phyloP scores from a whole-genome alignment of 139 green algal genomes.

The Chlorokybus atmophyticus region DNA sequence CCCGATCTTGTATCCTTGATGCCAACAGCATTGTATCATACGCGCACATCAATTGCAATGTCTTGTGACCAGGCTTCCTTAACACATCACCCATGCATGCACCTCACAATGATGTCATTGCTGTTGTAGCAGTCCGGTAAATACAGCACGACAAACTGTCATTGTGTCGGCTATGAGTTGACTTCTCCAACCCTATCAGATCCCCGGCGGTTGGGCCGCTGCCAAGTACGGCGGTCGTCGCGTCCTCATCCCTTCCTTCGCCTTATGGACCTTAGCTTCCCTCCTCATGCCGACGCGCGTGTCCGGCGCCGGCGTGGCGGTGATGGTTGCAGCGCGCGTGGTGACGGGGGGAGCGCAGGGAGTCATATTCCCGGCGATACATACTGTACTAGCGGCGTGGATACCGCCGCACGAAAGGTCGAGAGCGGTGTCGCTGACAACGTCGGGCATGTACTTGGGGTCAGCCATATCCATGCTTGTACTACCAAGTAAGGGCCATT shows the following conservation, averaged over 20 bases:
- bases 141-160: no score
- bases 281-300: conserved; percentile 58
- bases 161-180: no score
- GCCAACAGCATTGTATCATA: no score
- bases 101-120: no score
- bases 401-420: conserved; percentile 76
- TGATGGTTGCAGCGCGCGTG: conserved; percentile 41
- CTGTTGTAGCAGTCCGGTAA: no score
- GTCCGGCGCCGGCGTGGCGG: conserved; percentile 1
- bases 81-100: no score
- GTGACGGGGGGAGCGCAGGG: conserved; percentile 75
- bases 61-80: no score
- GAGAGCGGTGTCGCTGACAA: conserved; percentile 74
- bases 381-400: conserved; percentile 85
- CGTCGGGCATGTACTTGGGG: conserved; percentile 95
- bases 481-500: no score
- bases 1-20: no score
- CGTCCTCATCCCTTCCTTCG: conserved; percentile 69
- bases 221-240: conserved; percentile 68
- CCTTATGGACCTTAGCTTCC: conserved; percentile 55
- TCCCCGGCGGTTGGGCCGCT: conserved; percentile 85
- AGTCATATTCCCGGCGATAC: conserved; percentile 84
- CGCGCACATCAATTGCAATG: no score
- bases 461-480: conserved; percentile 74
- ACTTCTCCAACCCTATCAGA: conserved; percentile 40